Evolutionary conservation across 139 green algal genomes (phyloP).

Genomic region (Ostreobium quekettii): DNA sequence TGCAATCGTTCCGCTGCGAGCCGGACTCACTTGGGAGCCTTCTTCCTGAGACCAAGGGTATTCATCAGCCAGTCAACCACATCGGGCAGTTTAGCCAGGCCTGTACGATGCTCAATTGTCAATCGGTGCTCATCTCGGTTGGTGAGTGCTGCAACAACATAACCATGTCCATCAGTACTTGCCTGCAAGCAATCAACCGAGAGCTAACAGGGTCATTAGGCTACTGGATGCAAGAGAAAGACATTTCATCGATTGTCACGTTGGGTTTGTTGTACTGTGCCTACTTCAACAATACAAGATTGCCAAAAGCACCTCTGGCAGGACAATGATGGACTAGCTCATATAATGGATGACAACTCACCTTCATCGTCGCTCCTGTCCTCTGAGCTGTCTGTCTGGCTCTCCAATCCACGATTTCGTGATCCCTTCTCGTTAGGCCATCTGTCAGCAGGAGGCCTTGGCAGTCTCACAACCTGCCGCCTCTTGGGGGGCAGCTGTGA

Average conservation of each 20-base stretch:
- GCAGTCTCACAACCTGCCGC: slow-evolving; percentile 62
- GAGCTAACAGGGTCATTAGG: no score
- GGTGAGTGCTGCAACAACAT: not conserved
- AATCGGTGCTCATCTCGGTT: slow-evolving; percentile 19
- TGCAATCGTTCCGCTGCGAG: no score
- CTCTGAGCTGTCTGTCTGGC: slow-evolving; percentile 1
- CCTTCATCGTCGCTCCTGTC: slow-evolving; percentile 12
- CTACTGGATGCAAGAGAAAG: no score
- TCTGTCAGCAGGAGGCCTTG: slow-evolving; percentile 24
- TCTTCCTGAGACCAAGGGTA: no score
- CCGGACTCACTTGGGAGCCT: no score
- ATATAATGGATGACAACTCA: no score
- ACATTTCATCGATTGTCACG: no score
- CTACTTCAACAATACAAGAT: no score
- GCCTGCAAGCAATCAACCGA: no score
- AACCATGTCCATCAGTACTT: not conserved
- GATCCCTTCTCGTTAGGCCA: slow-evolving; percentile 6
- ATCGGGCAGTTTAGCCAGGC: slow-evolving; percentile 66
- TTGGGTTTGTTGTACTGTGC: no score
- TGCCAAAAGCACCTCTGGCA: no score
- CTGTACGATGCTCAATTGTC: slow-evolving; percentile 41
- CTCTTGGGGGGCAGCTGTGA: slow-evolving; percentile 80
- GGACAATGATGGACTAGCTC: no score
- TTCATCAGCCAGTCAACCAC: slow-evolving; percentile 64
- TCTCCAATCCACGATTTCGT: not conserved